Conservation (phyloP, 129 eudicot genomes). For the Glebionis coronaria region DNA sequence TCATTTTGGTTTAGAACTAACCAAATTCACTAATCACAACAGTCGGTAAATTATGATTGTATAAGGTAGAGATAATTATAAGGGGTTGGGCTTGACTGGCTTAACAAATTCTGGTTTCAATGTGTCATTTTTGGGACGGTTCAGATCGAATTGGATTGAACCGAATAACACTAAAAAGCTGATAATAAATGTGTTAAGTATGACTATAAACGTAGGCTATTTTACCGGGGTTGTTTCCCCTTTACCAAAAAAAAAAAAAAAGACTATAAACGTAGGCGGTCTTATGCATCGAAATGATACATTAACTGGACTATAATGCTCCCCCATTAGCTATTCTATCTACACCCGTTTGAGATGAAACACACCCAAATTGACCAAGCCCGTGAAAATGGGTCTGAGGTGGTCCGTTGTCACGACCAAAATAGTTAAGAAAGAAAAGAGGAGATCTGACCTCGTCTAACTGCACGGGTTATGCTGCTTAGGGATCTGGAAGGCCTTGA, state of each 20-base stretch:
- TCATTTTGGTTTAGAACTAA: background rate
- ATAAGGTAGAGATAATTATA: background rate
- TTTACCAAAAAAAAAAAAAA: too few species aligned
- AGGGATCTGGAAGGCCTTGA: conserved; percentile 88
- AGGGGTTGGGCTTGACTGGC: background rate
- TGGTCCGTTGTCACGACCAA: background rate
- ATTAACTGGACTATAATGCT: background rate
- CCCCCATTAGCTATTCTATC: background rate
- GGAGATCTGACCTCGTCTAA: conserved; percentile 70
- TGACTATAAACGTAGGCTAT: too few species aligned
- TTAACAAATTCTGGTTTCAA: too few species aligned
- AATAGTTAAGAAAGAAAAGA: background rate
- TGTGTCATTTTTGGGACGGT: too few species aligned
- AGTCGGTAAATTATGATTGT: background rate
- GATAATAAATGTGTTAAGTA: too few species aligned
- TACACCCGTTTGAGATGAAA: background rate
- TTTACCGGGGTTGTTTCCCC: too few species aligned
- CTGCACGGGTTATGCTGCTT: conserved; percentile 86
- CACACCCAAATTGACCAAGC: background rate
- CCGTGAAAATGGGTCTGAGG: background rate
- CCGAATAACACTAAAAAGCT: background rate
- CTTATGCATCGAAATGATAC: background rate
- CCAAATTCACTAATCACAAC: background rate
- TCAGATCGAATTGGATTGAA: background rate
- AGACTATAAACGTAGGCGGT: background rate